phyloP scores from a whole-genome alignment of 2,329 filamentous ascomycete species.

The Ceratocystis alfenasii region DNA sequence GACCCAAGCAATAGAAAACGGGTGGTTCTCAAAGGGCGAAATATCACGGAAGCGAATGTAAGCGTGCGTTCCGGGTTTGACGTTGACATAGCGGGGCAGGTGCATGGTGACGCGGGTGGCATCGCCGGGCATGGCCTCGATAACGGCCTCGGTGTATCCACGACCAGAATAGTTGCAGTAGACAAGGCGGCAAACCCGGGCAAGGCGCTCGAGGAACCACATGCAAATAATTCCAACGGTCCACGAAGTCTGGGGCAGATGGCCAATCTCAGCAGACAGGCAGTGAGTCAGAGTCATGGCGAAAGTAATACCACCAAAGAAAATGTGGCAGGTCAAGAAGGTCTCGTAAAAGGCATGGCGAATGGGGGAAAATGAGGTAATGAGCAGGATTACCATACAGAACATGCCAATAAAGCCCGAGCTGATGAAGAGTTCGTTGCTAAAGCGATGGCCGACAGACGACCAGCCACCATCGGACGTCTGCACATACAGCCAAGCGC shows the following conservation, averaged over 20 bases:
- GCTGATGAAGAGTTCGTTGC: slow-evolving; percentile 49
- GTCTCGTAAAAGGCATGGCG: slow-evolving; percentile 96
- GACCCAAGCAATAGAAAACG: slow-evolving; percentile 68
- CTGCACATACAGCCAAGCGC: slow-evolving; percentile 63
- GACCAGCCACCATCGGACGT: slow-evolving; percentile 51
- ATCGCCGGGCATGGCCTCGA: slow-evolving; percentile 59
- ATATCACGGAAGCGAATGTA: slow-evolving; percentile 60
- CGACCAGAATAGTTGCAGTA: slow-evolving; percentile 53
- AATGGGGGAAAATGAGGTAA: slow-evolving; percentile 64
- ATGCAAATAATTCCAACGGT: slow-evolving; percentile 61
- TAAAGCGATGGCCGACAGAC: slow-evolving; percentile 43
- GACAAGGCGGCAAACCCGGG: slow-evolving; percentile 50
- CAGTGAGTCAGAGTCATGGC: slow-evolving; percentile 70
- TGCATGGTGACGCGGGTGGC: slow-evolving; percentile 58
- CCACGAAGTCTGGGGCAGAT: slow-evolving; percentile 60
- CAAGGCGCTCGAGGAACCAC: slow-evolving; percentile 61
- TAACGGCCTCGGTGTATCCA: slow-evolving; percentile 50
- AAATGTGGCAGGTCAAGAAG: slow-evolving; percentile 77
- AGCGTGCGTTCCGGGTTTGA: slow-evolving; percentile 60
- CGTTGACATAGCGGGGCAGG: slow-evolving; percentile 52
- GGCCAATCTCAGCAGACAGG: slow-evolving; percentile 51
- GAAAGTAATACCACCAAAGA: slow-evolving; percentile 56
- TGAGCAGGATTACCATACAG: slow-evolving; percentile 51
- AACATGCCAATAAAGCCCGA: slow-evolving; percentile 51
- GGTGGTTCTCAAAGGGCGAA: slow-evolving; percentile 60